Base-by-base conservation (phyloP, 2,329 filamentous ascomycete species). In the Colletotrichum sp. region DNA sequence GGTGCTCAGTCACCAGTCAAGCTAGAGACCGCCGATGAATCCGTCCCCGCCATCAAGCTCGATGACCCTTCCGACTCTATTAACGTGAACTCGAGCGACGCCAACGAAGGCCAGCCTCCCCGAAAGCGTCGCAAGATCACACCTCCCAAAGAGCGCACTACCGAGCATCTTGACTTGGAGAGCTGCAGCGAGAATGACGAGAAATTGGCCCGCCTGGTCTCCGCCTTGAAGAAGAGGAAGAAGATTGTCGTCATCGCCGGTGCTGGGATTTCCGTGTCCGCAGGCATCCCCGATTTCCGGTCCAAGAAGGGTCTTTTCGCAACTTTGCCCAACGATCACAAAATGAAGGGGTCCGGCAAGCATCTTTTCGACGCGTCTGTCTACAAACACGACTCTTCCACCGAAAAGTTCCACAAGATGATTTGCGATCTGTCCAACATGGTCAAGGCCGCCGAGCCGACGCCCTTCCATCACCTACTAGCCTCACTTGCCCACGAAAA, bases 231-330 rank as follows among this genome's bases (percentile, higher is more conserved):
- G 81, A 96, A 95, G 82, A 97, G 97, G 88, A 95, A 96, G 87
- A 98, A 98, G 88, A 98, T 99, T 83, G 95, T 99, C 39, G 95
- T 99, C 68, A 95, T 99, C 83, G 97, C 96, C 63, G 97, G 97
- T 75, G 97, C 97, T 78, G 97, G 97, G 77, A 99, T 99, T 81
- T 99, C 97, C 52, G 97, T 98, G 68, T 96, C 96, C 70, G 96
- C 97, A 80, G 97, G 97, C 78, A 98, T 99, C 81, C 97, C 97
- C 80, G 97, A 99, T 84, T 99, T 99, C 82, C 95, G 97, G 79
- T 99, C 97, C 7, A 93, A 95, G 13, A 94, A 93, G 75, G 97
- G 97, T 67, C 91, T 99, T 5, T 99, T 99, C 86, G 94, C 93
- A 75, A 95, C 94, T 21, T 89, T 98, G 30, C 94, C 95, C 79